Percentiles rank a stretch among this genome's conserved stretches.
Conservation (phyloP, 805 yeast genomes). For the Kluyveromyces wickerhamii region DNA sequence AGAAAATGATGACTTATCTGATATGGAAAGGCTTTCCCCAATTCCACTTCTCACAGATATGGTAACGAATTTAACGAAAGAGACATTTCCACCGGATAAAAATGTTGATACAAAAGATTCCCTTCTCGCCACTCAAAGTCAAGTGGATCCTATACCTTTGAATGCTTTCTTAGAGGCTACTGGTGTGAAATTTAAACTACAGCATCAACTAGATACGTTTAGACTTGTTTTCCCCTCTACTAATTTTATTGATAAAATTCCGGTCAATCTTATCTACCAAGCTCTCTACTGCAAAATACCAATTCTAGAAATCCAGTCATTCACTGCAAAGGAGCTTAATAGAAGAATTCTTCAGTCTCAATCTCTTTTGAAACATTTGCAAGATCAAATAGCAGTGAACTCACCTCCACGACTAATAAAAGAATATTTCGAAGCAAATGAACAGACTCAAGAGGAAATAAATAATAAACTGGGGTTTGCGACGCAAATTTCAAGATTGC, state of each 20-base stretch:
- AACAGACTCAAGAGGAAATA: slow-evolving; percentile 34
- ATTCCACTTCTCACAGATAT: slow-evolving; percentile 7
- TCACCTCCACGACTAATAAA: slow-evolving; percentile 44
- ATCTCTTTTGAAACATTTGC: slow-evolving; percentile 38
- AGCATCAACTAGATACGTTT: slow-evolving; percentile 8
- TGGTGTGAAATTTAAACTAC: slow-evolving; percentile 15
- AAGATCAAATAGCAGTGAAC: slow-evolving; percentile 34
- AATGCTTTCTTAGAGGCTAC: slow-evolving; percentile 15
- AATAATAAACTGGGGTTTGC: slow-evolving; percentile 42
- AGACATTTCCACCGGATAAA: background rate
- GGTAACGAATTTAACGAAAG: background rate
- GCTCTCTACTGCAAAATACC: slow-evolving; percentile 24
- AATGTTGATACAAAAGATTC: background rate
- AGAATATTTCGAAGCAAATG: slow-evolving; percentile 38
- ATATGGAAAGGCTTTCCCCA: slow-evolving; percentile 26
- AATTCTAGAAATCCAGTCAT: slow-evolving; percentile 39
- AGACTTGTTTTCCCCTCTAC: background rate
- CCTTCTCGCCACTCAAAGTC: background rate
- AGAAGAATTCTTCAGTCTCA: slow-evolving; percentile 44
- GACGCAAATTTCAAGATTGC: slow-evolving; percentile 43
- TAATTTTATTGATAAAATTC: background rate
- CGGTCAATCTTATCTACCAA: slow-evolving; percentile 11
- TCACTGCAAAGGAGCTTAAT: slow-evolving; percentile 46
- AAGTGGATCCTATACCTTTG: slow-evolving; percentile 8
- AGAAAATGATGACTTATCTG: slow-evolving; percentile 15